Conservation (phyloP, 192 early-diverging fungal species). For the Tieghemiomyces parasiticus region DNA sequence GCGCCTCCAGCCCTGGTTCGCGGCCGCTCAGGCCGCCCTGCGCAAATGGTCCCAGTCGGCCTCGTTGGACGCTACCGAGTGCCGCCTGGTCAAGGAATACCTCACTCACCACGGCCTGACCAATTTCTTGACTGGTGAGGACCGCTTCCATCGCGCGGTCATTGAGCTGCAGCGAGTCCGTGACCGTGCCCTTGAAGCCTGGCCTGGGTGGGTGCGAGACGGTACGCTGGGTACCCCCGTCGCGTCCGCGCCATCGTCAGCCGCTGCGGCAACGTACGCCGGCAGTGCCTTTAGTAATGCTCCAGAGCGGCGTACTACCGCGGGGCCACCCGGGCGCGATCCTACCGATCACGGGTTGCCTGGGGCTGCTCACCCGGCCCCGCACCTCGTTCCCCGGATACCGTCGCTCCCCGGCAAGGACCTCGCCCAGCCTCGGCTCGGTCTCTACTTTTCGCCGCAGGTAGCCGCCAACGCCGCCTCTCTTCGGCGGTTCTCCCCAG, state of each 20-base stretch:
- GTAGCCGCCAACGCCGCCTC: neutral
- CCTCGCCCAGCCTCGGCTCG: neutral
- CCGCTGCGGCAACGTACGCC: neutral
- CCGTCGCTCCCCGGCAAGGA: too few species aligned
- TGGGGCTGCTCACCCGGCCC: neutral
- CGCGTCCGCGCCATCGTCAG: neutral
- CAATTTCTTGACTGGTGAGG: constrained; percentile 8
- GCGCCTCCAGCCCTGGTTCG: neutral
- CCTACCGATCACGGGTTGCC: neutral
- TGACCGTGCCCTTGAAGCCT: neutral
- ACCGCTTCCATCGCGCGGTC: constrained; percentile 6
- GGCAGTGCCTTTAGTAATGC: neutral
- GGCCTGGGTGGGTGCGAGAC: neutral
- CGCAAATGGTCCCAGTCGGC: neutral
- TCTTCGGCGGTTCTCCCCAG: neutral
- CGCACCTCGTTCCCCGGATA: too few species aligned
- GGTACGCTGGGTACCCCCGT: neutral
- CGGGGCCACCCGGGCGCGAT: neutral
- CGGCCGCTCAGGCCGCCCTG: neutral
- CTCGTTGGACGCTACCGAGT: neutral
- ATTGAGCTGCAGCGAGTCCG: neutral
- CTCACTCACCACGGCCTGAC: neutral
- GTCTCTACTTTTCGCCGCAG: neutral
- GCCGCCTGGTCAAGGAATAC: constrained; percentile 6
- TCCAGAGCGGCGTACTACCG: neutral